A percentile compares a stretch with the other conserved stretches of the same genome.
phyloP scores from a whole-genome alignment of 2,329 filamentous ascomycete species.

The Xylariaceae sp. region DNA sequence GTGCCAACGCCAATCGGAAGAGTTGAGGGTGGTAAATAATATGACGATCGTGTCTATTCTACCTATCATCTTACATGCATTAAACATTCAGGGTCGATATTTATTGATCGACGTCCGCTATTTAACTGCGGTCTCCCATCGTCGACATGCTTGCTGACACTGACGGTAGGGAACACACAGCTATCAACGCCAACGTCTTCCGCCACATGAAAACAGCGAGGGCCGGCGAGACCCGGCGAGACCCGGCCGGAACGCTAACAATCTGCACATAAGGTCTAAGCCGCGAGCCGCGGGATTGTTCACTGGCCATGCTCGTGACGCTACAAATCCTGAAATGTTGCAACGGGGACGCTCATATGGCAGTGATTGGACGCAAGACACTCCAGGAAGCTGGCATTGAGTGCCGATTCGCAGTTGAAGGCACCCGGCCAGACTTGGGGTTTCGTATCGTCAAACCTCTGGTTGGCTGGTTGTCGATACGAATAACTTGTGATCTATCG shows the following conservation, averaged over 20 bases:
- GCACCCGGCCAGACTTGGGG: too few species aligned
- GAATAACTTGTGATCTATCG: too few species aligned
- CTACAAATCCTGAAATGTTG: background rate
- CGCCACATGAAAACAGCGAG: too few species aligned
- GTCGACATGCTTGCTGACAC: background rate
- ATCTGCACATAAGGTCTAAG: background rate
- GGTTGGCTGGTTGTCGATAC: too few species aligned
- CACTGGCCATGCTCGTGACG: background rate
- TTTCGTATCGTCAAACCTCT: too few species aligned
- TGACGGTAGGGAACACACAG: too few species aligned
- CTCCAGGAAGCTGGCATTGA: background rate
- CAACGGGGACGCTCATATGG: background rate
- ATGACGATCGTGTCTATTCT: background rate
- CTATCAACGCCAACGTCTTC: too few species aligned
- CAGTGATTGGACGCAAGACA: background rate
- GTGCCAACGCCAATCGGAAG: background rate
- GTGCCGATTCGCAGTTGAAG: background rate
- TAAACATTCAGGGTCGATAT: too few species aligned
- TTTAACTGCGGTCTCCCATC: too few species aligned
- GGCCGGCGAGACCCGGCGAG: background rate
- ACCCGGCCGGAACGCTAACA: background rate
- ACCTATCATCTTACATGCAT: background rate
- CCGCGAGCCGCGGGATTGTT: slow-evolving; percentile 1
- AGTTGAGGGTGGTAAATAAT: slow-evolving; percentile 3
- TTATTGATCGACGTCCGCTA: background rate